Percentiles rank a stretch among this genome's conserved stretches.
Conservation (phyloP, 805 yeast genomes). For the Ogataea pini region DNA sequence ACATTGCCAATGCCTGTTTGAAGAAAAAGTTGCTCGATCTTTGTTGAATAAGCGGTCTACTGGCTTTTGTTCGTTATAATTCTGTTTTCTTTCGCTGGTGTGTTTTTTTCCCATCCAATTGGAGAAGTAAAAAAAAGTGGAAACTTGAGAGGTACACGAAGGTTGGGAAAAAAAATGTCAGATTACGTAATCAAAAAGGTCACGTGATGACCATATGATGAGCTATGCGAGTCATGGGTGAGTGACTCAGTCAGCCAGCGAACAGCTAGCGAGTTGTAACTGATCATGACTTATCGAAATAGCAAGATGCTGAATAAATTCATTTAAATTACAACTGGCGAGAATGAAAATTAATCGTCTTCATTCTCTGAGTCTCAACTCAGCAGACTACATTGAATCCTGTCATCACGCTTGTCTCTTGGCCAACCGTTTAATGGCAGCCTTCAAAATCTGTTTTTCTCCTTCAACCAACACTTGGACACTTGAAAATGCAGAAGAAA, state of each 20-base stretch:
- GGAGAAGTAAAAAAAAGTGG: conserved; percentile 12
- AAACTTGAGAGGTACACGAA: conserved; percentile 6
- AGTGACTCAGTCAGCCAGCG: too few species aligned
- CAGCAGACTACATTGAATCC: too few species aligned
- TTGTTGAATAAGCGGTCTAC: background rate
- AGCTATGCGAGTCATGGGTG: too few species aligned
- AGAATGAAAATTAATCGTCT: too few species aligned
- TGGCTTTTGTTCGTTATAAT: background rate
- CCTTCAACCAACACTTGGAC: background rate
- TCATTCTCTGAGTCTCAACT: too few species aligned
- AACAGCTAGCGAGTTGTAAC: too few species aligned
- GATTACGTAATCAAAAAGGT: background rate
- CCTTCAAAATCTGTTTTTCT: background rate
- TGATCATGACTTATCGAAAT: too few species aligned
- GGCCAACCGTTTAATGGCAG: background rate
- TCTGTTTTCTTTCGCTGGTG: background rate
- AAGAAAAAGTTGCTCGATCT: too few species aligned
- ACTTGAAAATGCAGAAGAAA: background rate
- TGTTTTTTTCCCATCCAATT: conserved; percentile 19
- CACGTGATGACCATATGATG: background rate
- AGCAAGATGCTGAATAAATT: too few species aligned
- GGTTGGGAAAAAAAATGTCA: background rate
- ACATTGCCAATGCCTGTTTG: conserved; percentile 10
- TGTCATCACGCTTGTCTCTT: background rate
- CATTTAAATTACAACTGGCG: too few species aligned